Percentiles rank a stretch among this genome's conserved stretches.
Evolutionary conservation across 2,329 filamentous ascomycete genomes (phyloP).

Genomic region (Raffaelea arxii): DNA sequence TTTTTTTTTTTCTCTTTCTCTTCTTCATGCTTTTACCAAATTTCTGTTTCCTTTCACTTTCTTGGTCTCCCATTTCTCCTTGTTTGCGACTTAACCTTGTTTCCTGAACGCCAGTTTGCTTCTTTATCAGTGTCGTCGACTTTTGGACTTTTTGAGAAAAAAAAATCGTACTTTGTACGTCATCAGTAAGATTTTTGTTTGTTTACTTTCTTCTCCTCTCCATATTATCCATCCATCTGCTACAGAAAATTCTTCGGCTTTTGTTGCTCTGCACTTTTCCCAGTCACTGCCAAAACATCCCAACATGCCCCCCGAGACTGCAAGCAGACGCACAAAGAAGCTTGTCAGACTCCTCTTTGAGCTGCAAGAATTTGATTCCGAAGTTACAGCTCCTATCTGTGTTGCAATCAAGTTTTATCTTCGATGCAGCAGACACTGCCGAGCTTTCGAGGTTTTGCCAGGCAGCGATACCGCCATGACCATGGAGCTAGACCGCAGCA

Average conservation of each 20-base stretch:
- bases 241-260: too few relatives aligned
- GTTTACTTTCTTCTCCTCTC: too few relatives aligned
- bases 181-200: too few relatives aligned
- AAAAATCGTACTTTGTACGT: too few relatives aligned
- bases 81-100: too few relatives aligned
- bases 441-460: slow-evolving; percentile 1
- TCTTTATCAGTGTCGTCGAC: too few relatives aligned
- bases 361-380: slow-evolving; percentile 8
- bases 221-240: too few relatives aligned
- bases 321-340: slow-evolving; percentile 8
- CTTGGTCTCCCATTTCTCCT: too few relatives aligned
- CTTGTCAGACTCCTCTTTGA: slow-evolving; percentile 9
- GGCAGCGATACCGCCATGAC: not conserved
- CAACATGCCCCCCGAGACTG: slow-evolving; percentile 1
- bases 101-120: too few relatives aligned
- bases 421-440: slow-evolving; percentile 7
- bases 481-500: not conserved
- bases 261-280: not conserved
- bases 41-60: not conserved
- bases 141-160: too few relatives aligned
- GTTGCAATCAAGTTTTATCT: slow-evolving; percentile 8
- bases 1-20: not conserved
- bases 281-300: not conserved
- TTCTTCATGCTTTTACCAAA: not conserved
- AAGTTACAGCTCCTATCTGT: slow-evolving; percentile 9